Base-by-base conservation (phyloP, 2,329 filamentous ascomycete species). In the Ilyonectria mors-panacis region DNA sequence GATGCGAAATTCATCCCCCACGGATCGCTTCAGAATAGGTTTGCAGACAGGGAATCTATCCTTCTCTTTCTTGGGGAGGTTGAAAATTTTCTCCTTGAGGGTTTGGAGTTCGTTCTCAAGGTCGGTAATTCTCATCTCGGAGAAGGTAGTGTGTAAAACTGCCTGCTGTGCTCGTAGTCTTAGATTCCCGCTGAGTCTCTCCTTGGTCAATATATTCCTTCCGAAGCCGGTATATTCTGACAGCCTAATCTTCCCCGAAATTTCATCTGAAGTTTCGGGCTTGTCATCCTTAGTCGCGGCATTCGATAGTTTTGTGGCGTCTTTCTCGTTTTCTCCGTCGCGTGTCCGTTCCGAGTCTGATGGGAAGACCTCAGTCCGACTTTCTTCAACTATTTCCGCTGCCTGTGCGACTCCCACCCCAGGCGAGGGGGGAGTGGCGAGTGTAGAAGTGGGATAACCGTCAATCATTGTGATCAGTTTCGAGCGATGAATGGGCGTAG, bases 71-170 rank as follows among this genome's bases (percentile, higher is more conserved):
- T 15, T 37, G 17, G 39, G 39, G 19, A 62, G 26, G 2, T 55
- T 47, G 13, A 42, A 23, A 4, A 51, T 15, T 19, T 44, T 30
- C n/a, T 21, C 3, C 35, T 55, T 51, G 21, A 44, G 50, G 17
- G n/a, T 9, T 23, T 30, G 37, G 17, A 42, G 23, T 10, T 48
- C 55, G 17, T 35, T 26, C 45, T 68, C 62, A 2, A 68, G 45
- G n/a, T 68, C 58, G 6, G 44, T 39, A 15, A 68, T 53, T 45
- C 62, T 12, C 47, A 54, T 39, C 15, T 60, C 44, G 4, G 66
- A 59, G 13, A 68, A 51, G 0, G 37, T 53, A 3, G 51, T 58
- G 37, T 68, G 58, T 23, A 68, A 13, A 0, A 50, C 35, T 7
- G 66, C 63, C 17, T 68, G 66, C 4, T 59, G 30, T 1, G 62